Evolutionary conservation across 768 basidiomycete genomes (phyloP).

Genomic region (Lentinula detonsa): DNA sequence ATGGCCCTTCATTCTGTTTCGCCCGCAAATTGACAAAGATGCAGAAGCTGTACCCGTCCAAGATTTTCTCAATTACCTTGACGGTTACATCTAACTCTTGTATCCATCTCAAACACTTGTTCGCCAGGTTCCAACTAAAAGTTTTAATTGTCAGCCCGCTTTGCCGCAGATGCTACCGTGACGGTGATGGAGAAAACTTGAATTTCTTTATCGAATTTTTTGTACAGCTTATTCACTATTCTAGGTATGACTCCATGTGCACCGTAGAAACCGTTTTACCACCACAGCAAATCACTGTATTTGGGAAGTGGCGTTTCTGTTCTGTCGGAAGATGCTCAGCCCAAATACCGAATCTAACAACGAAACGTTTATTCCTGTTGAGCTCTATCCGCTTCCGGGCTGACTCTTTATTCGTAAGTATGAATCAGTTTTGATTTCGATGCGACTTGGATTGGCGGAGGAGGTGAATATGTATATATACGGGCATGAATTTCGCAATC

Average conservation of each 20-base stretch:
- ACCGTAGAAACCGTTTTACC: background rate
- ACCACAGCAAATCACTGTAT: background rate
- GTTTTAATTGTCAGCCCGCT: background rate
- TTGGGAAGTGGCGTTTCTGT: background rate
- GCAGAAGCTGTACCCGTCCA: constrained; percentile 1
- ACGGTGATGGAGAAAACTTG: background rate
- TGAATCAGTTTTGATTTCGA: background rate
- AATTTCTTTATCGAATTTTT: background rate
- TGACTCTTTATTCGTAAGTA: background rate
- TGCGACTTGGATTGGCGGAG: background rate
- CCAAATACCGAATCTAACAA: background rate
- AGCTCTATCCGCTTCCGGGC: constrained; percentile 2
- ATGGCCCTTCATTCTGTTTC: background rate
- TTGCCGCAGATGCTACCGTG: background rate
- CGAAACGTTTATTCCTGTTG: constrained; percentile 5
- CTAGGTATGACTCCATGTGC: background rate
- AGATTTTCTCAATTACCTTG: background rate
- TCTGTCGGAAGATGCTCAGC: constrained; percentile 1
- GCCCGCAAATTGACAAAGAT: background rate
- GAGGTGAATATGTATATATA: background rate
- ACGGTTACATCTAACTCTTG: background rate
- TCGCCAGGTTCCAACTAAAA: background rate
- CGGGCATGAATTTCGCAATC: background rate
- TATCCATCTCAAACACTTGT: background rate
- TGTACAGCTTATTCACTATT: background rate